A percentile compares a stretch with the other conserved stretches of the same genome.
Evolutionary conservation across 139 green algal genomes (phyloP).

Genomic region (Nannochloris sp.): DNA sequence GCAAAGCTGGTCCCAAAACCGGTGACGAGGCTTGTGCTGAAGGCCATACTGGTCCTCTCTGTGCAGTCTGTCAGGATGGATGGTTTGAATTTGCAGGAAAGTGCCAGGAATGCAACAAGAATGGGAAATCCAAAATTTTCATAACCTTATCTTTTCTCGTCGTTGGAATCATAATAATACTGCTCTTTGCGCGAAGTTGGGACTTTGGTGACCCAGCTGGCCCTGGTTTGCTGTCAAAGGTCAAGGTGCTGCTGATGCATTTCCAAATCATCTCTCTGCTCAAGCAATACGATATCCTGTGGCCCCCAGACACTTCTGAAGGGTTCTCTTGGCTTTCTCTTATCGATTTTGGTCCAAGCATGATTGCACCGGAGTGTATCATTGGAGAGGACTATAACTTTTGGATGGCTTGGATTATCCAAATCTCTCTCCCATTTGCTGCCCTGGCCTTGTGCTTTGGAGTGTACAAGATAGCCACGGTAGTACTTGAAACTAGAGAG

Average conservation of each 20-base stretch:
- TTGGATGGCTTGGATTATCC: constrained; percentile 21
- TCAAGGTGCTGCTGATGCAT: constrained; percentile 36
- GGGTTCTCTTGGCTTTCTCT: constrained; percentile 23
- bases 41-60: constrained; percentile 28
- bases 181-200: constrained; percentile 23
- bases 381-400: constrained; percentile 18
- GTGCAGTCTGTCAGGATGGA: constrained; percentile 16
- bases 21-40: constrained; percentile 17
- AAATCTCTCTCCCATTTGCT: constrained; percentile 25
- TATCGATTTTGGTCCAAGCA: constrained; percentile 30
- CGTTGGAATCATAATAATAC: constrained; percentile 5
- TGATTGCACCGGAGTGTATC: constrained; percentile 29
- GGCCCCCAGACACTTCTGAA: constrained; percentile 18
- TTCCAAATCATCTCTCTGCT: constrained; percentile 39
- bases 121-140: constrained; percentile 15
- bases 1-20: constrained; percentile 9
- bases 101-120: constrained; percentile 11
- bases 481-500: not conserved
- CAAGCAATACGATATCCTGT: constrained; percentile 32
- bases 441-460: constrained; percentile 7
- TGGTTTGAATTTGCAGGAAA: constrained; percentile 19
- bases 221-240: constrained; percentile 31
- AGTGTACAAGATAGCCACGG: not conserved
- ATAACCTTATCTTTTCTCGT: constrained; percentile 13
- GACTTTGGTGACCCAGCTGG: constrained; percentile 9